These are phyloP conservation scores for Botrytis cinerea DNA, from an alignment of 2,329 filamentous ascomycete genomes.

Conservation along the genomic window DNA sequence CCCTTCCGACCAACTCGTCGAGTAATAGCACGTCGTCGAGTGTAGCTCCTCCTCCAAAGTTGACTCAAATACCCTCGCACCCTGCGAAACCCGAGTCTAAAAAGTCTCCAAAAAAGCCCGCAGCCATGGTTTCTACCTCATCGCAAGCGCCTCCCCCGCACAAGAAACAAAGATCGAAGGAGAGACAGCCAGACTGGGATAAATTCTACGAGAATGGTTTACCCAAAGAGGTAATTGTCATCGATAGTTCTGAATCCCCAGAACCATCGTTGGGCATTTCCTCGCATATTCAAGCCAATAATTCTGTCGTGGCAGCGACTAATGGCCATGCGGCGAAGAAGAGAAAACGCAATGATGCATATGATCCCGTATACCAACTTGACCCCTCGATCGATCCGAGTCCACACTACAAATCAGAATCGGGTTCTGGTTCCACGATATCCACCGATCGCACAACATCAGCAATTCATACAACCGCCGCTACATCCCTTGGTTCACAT, in stretches of 20 bases:
- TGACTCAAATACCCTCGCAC: conserved; percentile 31
- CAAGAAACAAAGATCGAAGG: conserved; percentile 44
- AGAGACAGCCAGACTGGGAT: conserved; percentile 72
- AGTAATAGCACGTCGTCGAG: conserved; percentile 36
- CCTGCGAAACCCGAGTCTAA: conserved; percentile 25
- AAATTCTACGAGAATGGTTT: conserved; percentile 82
- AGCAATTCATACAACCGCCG: conserved; percentile 79
- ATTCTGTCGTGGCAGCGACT: conserved; percentile 39
- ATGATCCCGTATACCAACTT: conserved; percentile 72
- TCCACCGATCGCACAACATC: conserved; percentile 85
- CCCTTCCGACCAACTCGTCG: conserved; percentile 40
- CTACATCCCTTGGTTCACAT: conserved; percentile 78
- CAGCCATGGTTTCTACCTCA: conserved; percentile 41
- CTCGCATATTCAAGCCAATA: conserved; percentile 45
- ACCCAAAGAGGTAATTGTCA: conserved; percentile 83
- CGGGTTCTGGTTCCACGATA: conserved; percentile 68
- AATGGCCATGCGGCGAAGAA: conserved; percentile 74
- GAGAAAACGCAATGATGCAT: conserved; percentile 59
- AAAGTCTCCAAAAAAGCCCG: conserved; percentile 38
- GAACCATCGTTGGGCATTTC: conserved; percentile 39
- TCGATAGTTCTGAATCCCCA: conserved; percentile 66
- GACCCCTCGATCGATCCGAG: conserved; percentile 71
- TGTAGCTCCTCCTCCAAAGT: conserved; percentile 34
- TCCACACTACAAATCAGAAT: conserved; percentile 62
- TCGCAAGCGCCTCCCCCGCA: conserved; percentile 42